Base-by-base conservation (phyloP, 768 basidiomycete species). In the Lactifluus rugatus region DNA sequence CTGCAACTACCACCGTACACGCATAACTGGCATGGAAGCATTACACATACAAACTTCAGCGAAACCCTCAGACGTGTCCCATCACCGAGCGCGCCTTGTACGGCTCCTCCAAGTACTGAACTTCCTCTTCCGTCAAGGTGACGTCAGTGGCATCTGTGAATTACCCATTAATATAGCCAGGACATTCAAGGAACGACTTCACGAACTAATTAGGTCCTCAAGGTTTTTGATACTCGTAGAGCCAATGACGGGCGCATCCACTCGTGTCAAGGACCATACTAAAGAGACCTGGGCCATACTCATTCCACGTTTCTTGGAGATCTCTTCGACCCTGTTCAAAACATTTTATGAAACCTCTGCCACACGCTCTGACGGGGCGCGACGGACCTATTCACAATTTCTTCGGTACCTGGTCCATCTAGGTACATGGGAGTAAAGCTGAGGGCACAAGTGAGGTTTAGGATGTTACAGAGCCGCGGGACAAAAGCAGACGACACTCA, bases 271-370 rank as follows among this genome's bases (percentile, higher is more conserved):
- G 4, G 54, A 60, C 62, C 62, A 77, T 13, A 77, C 73, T 39
- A 76, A 60, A 4, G 77, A 69, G 51, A 78, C 64, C 49, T 76
- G 73, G 0, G 74, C 73, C 75, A 77, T 78, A 52, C 66, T 74
- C 19, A 70, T 62, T 4, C 70, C 70, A 49, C 69, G 72, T 59
- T 64, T 73, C 39, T 65, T 62, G 11, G 76, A 71, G 8, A 77
- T 58, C 59, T 74, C 72, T 61, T 76, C 70, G 42, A 77, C 73
- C 14, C 75, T 74, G 25, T 11, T 48, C 36, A 13, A 32, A 34
- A 14, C 5, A 0, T 8, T 5, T 14, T 31, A 32, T 48, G 17
- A 39, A 9, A 14, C 10, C 17, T 19, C 3, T 11, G 26, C 26
- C 48, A 21, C 7, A 10, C 16, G 26, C n/a, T 21, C 3, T 10